Base-by-base conservation (phyloP, 2,329 filamentous ascomycete genomes). In the Samsoniella hepiali region DNA sequence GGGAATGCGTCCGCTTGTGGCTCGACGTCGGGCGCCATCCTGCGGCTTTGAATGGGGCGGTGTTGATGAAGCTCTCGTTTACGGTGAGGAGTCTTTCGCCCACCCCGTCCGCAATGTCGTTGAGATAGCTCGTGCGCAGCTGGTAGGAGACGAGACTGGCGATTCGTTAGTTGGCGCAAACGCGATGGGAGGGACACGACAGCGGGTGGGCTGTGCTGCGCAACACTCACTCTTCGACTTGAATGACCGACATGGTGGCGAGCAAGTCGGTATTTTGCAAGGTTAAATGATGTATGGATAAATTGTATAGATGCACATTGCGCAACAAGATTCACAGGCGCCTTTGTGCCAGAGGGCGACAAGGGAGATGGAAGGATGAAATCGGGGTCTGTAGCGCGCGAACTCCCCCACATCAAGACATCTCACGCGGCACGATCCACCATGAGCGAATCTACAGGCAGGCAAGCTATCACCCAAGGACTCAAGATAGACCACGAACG, bases 41-140 rank as follows among this genome's bases (percentile, higher is more conserved):
- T 65, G 91, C 90, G 57, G 90, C 87, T 76, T 92, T 92, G 79
- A 94, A 95, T 36, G 90, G 88, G 2, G 88, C 86, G 34, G 91
- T 90, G 73, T 92, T 93, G 67, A 95, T 81, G 71, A 93, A 89
- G 67, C 83, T 83, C 71, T 92, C 88, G 75, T 94, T 91, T 65
- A 96, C 84, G 45, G 88, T 91, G 73, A 96, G 91, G 47, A 95
- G 83, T 27, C 91, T 88, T 75, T 96, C 91, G 68, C 91, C 91
- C 8, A 95, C 90, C 65, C 91, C 91, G 73, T 96, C 91, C 68
- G 90, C 89, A 68, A 93, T 88, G 67, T 91, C 86, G 68, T 88
- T 87, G 42, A 96, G 85, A 72, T 95, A 95, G 70, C 88, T 88
- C 44, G 89, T 89, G 59, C 91, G 89, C 63, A 96, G 81, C 75